phyloP scores from a whole-genome alignment of 495 filamentous ascomycete genomes.

The Penicillium lividum region DNA sequence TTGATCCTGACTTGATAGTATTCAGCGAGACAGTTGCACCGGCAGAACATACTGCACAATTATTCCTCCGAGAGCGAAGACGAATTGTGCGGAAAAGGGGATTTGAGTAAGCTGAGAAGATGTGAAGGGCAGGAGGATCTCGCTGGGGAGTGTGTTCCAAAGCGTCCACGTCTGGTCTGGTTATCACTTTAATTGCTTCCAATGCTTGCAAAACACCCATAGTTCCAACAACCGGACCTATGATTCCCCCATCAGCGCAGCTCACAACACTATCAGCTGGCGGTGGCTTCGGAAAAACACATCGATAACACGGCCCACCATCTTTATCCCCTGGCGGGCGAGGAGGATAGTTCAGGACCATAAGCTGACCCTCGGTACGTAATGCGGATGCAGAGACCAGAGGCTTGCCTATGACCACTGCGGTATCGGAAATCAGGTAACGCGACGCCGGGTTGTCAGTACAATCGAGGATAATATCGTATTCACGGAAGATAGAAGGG shows the following conservation, averaged over 20 bases:
- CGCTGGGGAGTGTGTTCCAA: slow-evolving; percentile 14
- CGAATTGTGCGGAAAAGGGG: slow-evolving; percentile 72
- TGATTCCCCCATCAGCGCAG: slow-evolving; percentile 88
- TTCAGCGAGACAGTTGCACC: slow-evolving; percentile 60
- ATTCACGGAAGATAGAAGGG: slow-evolving; percentile 59
- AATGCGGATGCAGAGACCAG: slow-evolving; percentile 87
- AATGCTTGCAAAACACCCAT: slow-evolving; percentile 93
- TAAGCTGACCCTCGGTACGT: slow-evolving; percentile 83
- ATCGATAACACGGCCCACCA: slow-evolving; percentile 86
- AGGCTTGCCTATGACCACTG: slow-evolving; percentile 74
- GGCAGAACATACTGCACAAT: slow-evolving; percentile 75
- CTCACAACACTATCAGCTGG: slow-evolving; percentile 73
- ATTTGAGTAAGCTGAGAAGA: slow-evolving; percentile 72
- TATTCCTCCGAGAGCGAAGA: slow-evolving; percentile 63
- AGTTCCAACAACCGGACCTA: slow-evolving; percentile 88
- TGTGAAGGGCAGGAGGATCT: slow-evolving; percentile 50
- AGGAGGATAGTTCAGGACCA: slow-evolving; percentile 66
- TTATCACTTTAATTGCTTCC: slow-evolving; percentile 83
- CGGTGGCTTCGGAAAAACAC: slow-evolving; percentile 86
- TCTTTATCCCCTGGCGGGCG: slow-evolving; percentile 45
- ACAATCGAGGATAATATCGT: slow-evolving; percentile 90
- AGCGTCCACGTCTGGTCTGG: slow-evolving; percentile 23
- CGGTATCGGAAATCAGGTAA: slow-evolving; percentile 90
- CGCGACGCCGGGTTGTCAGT: slow-evolving; percentile 89
- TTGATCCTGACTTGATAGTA: slow-evolving; percentile 59